Evolutionary conservation across 495 filamentous ascomycete genomes (phyloP), one percentile per base, ranked within the genome.

Genomic region (Penicillium angulare): DNA sequence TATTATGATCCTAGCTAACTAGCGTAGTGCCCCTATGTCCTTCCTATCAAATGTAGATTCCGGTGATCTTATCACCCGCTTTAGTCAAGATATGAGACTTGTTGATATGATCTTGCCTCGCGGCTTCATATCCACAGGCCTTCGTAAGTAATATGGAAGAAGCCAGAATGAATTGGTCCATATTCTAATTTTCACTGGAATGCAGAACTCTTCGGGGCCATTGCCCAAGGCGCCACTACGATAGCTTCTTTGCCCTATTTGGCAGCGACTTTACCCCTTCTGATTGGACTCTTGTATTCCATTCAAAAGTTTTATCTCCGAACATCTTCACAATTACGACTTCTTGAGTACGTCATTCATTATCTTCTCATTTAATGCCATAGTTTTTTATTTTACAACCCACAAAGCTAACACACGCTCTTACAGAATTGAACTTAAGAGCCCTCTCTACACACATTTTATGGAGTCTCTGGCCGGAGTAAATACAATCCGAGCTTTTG

Each of bases 261-360:
- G 47, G 72, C 42, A 47, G 50, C 47, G 7, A 42, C 53, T 7
- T 40, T 60, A 10, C 65, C 63, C 16, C 17, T 58, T 35, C 69
- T 40, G 0, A 23, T 72, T 27, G 43, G 57, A 17, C 21, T 72
- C 0, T 46, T 81, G 12, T 76, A 65, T 43, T 86, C 83, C 64
- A 86, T 92, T 41, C 89, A 92, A 62, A 74, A 86, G 43, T 92
- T 91, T 68, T 92, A 93, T 69, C 81, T 93, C n/a, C 76, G 86
- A 18, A 89, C 89, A 23, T 91, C 88, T 43, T 80, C 87, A 50
- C 89, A 93, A 67, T 71, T 92, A 24, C 90, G 91, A 67, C 76
- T 89, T 49, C 69, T 93, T 45, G 89, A 93, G 52, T 63, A 35
- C 13, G 46, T 51, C 8, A 20, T 13, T 20, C 18, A 12, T 29